A percentile compares a stretch with the other conserved stretches of the same genome.
Conservation (phyloP, 345 rosid genomes). For the Iberis pinnata region DNA sequence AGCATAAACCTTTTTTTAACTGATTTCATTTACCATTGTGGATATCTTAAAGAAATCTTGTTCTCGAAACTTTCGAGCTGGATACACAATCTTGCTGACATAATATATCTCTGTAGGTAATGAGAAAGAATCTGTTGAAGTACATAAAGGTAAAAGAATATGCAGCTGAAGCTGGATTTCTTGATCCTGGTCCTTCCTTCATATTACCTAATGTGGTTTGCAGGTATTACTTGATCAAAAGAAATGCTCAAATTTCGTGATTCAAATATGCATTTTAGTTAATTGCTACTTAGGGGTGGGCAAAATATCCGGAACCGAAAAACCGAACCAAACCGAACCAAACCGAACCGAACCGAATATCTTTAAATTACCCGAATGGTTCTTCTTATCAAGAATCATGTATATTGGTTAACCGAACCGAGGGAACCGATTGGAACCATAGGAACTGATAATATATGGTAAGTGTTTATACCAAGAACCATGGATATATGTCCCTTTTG, state of each 20-base stretch:
- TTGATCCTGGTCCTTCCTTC: conserved; percentile 57
- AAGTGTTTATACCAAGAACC: too few species aligned
- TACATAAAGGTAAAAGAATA: conserved; percentile 64
- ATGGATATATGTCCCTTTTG: too few species aligned
- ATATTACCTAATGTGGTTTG: conserved; percentile 74
- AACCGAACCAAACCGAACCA: too few species aligned
- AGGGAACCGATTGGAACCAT: too few species aligned
- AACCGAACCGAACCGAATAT: too few species aligned
- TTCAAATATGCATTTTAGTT: conserved; percentile 17
- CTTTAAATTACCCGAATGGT: too few species aligned
- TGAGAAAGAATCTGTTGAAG: conserved; percentile 76
- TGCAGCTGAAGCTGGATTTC: conserved; percentile 81
- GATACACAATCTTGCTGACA: conserved; percentile 12
- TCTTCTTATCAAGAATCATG: too few species aligned
- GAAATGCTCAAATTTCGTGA: conserved; percentile 10
- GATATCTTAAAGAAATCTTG: not conserved
- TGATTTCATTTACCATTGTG: not conserved
- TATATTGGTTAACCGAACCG: too few species aligned
- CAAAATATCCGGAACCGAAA: too few species aligned
- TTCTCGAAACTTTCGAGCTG: not conserved
- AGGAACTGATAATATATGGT: too few species aligned
- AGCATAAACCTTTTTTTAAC: not conserved
- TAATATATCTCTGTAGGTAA: conserved; percentile 38
- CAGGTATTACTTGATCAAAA: conserved; percentile 46
- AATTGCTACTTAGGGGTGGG: too few species aligned